Percentiles rank a stretch among this genome's conserved stretches.
These are phyloP conservation scores for Lactarius pseudohatsudake DNA, from an alignment of 768 basidiomycete species.

Conservation along the genomic window DNA sequence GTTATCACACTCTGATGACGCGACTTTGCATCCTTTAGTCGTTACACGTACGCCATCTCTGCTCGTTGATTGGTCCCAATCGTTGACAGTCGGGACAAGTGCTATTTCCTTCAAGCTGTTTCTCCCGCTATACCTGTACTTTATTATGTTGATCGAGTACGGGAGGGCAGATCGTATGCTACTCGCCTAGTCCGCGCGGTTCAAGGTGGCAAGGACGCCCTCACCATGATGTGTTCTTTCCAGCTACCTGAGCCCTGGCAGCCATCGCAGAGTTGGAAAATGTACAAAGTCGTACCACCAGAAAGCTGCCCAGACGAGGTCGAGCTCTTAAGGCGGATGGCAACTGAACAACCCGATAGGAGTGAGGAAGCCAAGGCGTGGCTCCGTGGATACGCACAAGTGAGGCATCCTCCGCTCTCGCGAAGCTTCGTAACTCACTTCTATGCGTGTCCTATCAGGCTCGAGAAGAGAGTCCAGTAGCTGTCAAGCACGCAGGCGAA, in stretches of 20 bases:
- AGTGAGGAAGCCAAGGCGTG: conserved; percentile 37
- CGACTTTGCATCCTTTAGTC: conserved; percentile 43
- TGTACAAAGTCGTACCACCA: conserved; percentile 57
- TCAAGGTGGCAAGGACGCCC: conserved; percentile 49
- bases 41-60: conserved; percentile 55
- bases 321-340: conserved; percentile 34
- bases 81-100: conserved; percentile 42
- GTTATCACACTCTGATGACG: background rate
- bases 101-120: conserved; percentile 76
- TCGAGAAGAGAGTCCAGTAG: conserved; percentile 65
- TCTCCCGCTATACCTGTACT: conserved; percentile 73
- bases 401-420: conserved; percentile 5
- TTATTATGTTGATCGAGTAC: conserved; percentile 73
- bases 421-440: background rate
- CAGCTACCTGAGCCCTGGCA: conserved; percentile 77
- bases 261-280: conserved; percentile 61
- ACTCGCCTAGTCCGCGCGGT: conserved; percentile 50
- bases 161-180: conserved; percentile 71
- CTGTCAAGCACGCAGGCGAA: conserved; percentile 54
- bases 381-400: conserved; percentile 34
- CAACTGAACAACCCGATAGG: conserved; percentile 39
- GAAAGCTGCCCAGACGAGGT: conserved; percentile 43
- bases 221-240: conserved; percentile 76
- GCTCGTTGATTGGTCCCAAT: background rate
- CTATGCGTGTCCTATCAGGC: conserved; percentile 45